A percentile compares a stretch with the other conserved stretches of the same genome.
Evolutionary conservation across 2,329 filamentous ascomycete genomes (phyloP).

Genomic region (Myriosclerotinia curreyana): DNA sequence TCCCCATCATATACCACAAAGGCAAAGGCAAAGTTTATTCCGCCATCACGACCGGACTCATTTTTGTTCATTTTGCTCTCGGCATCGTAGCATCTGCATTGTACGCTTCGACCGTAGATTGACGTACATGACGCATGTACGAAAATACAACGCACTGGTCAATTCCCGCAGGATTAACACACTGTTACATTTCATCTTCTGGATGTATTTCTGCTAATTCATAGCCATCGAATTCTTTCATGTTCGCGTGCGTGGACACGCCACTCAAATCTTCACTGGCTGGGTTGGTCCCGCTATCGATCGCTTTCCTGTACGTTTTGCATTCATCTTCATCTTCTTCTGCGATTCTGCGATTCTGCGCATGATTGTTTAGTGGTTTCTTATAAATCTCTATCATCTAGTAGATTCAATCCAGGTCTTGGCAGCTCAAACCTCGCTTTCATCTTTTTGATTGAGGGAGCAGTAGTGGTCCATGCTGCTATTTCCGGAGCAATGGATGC

Average conservation of each 20-base stretch:
- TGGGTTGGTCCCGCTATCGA: slow-evolving; percentile 57
- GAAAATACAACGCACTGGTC: slow-evolving; percentile 63
- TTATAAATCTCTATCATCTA: too few species aligned
- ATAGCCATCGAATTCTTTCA: slow-evolving; percentile 65
- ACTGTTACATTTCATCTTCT: slow-evolving; percentile 80
- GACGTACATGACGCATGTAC: slow-evolving; percentile 66
- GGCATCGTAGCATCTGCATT: slow-evolving; percentile 67
- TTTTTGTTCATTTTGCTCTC: slow-evolving; percentile 81
- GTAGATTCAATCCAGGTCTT: too few species aligned
- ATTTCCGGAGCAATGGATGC: too few species aligned
- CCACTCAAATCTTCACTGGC: slow-evolving; percentile 54
- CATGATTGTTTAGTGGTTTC: too few species aligned
- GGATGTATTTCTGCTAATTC: slow-evolving; percentile 75
- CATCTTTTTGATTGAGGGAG: too few species aligned
- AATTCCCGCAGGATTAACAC: slow-evolving; percentile 72
- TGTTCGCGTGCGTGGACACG: slow-evolving; percentile 67
- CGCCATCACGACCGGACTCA: slow-evolving; percentile 71
- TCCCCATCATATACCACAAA: slow-evolving; percentile 64
- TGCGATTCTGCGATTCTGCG: slow-evolving; percentile 61
- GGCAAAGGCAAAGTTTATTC: slow-evolving; percentile 80
- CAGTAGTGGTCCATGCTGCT: too few species aligned
- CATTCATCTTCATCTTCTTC: slow-evolving; percentile 65
- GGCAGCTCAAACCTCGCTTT: too few species aligned
- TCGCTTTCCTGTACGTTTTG: slow-evolving; percentile 57
- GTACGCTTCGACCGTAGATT: slow-evolving; percentile 73